Percentiles rank a stretch among this genome's conserved stretches.
phyloP scores from a whole-genome alignment of 768 basidiomycete species.

The Lactifluus hygrophoroides region DNA sequence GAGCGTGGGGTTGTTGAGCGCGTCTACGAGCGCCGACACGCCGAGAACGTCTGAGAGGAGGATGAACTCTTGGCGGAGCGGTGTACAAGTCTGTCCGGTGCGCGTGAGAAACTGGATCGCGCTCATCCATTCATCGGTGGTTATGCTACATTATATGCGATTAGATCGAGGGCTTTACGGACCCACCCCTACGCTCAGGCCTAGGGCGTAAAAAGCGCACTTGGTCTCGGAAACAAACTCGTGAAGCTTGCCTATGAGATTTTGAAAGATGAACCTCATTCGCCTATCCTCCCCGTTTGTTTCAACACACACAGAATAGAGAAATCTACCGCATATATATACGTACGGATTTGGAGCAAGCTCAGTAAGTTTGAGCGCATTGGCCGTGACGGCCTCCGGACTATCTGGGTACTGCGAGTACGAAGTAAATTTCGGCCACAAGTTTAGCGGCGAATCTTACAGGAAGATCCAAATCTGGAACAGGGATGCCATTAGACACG shows the following conservation, averaged over 20 bases:
- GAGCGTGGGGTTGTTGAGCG: constrained; percentile 58
- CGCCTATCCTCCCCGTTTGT: constrained; percentile 27
- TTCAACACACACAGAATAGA: constrained; percentile 15
- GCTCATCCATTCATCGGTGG: constrained; percentile 81
- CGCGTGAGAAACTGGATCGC: constrained; percentile 72
- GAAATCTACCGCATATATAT: neutral
- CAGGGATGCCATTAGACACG: constrained; percentile 32
- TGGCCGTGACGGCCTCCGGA: constrained; percentile 43
- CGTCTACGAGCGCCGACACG: constrained; percentile 68
- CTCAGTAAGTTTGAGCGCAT: constrained; percentile 34
- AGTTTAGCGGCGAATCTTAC: constrained; percentile 24
- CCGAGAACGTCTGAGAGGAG: constrained; percentile 79
- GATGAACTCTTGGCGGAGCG: constrained; percentile 63
- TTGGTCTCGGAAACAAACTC: constrained; percentile 65
- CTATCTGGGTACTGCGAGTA: constrained; percentile 36
- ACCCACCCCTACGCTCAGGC: too few relatives aligned
- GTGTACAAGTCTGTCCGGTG: constrained; percentile 64
- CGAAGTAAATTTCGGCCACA: neutral
- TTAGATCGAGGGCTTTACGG: too few relatives aligned
- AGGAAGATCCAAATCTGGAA: constrained; percentile 34
- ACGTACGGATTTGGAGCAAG: constrained; percentile 35
- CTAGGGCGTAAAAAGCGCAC: constrained; percentile 24
- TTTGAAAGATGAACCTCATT: constrained; percentile 39
- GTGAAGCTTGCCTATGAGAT: constrained; percentile 61
- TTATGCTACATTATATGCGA: constrained; percentile 50